Conservation (phyloP, 306 rosid species). For the Cicer pinnatifidum region DNA sequence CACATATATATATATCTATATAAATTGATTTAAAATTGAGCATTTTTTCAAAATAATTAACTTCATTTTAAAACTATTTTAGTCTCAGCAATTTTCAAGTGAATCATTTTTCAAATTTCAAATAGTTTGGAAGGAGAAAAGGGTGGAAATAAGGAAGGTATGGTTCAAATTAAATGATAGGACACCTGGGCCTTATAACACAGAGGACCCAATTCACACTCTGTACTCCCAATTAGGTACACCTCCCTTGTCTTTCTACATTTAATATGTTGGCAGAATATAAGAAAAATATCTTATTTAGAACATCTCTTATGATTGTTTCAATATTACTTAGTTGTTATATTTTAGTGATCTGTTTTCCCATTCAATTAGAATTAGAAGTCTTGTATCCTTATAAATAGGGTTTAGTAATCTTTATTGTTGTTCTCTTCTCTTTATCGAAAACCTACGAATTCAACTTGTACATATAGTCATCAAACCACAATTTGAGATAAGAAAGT, state of each 20-base stretch:
- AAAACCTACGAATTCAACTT: too few species aligned
- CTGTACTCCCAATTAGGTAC: slow-evolving; percentile 68
- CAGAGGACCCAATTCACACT: slow-evolving; percentile 30
- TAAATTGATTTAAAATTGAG: slow-evolving; percentile 4
- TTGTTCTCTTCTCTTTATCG: too few species aligned
- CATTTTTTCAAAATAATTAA: not conserved
- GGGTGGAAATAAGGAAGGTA: not conserved
- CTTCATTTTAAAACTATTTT: slow-evolving; percentile 6
- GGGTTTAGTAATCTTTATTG: too few species aligned
- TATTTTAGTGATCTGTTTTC: too few species aligned
- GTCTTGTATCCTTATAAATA: too few species aligned
- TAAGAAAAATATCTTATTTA: too few species aligned
- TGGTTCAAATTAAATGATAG: not conserved
- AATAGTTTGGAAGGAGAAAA: not conserved
- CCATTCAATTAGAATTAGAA: too few species aligned
- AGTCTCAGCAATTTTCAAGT: not conserved
- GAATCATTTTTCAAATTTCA: not conserved
- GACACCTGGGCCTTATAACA: too few species aligned
- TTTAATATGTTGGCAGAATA: not conserved
- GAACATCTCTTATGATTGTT: too few species aligned
- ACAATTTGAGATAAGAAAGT: too few species aligned
- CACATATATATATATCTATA: not conserved
- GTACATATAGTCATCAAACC: too few species aligned
- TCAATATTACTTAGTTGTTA: too few species aligned
- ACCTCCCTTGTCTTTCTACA: slow-evolving; percentile 31